Evolutionary conservation across 495 filamentous ascomycete genomes (phyloP).

Genomic region (Talaromyces thailandensis): DNA sequence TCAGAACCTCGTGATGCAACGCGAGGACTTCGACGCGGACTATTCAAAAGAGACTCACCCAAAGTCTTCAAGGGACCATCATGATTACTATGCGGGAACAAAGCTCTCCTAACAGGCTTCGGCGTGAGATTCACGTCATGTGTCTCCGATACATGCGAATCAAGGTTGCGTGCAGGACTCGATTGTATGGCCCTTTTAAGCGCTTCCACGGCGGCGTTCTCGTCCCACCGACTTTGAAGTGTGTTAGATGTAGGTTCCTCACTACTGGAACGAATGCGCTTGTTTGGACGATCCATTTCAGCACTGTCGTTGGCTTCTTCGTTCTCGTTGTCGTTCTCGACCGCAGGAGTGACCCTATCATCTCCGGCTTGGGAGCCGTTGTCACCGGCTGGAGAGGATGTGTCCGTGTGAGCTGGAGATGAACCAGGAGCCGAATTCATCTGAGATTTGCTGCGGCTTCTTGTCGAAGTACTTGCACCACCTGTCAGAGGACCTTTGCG

Average conservation of each 20-base stretch:
- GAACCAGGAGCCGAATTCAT: constrained; percentile 23
- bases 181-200: constrained; percentile 59
- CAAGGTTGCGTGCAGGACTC: constrained; percentile 56
- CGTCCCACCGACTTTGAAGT: constrained; percentile 30
- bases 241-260: constrained; percentile 27
- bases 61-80: constrained; percentile 49
- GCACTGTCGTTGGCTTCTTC: constrained; percentile 19
- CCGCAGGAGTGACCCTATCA: constrained; percentile 26
- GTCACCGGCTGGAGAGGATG: constrained; percentile 25
- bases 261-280: constrained; percentile 32
- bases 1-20: constrained; percentile 23
- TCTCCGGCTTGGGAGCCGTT: constrained; percentile 24
- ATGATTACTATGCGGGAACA: constrained; percentile 61
- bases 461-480: constrained; percentile 16
- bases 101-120: constrained; percentile 59
- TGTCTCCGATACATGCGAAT: constrained; percentile 38
- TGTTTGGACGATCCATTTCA: constrained; percentile 20
- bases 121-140: constrained; percentile 48
- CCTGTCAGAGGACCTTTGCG: constrained; percentile 27
- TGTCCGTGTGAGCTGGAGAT: constrained; percentile 33
- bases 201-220: constrained; percentile 47
- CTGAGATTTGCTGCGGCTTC: constrained; percentile 24
- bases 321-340: constrained; percentile 17
- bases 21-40: constrained; percentile 41
- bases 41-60: constrained; percentile 49